Base-by-base conservation (phyloP, 139 green algal species). In the Deuterostichococcus epilithicus region DNA sequence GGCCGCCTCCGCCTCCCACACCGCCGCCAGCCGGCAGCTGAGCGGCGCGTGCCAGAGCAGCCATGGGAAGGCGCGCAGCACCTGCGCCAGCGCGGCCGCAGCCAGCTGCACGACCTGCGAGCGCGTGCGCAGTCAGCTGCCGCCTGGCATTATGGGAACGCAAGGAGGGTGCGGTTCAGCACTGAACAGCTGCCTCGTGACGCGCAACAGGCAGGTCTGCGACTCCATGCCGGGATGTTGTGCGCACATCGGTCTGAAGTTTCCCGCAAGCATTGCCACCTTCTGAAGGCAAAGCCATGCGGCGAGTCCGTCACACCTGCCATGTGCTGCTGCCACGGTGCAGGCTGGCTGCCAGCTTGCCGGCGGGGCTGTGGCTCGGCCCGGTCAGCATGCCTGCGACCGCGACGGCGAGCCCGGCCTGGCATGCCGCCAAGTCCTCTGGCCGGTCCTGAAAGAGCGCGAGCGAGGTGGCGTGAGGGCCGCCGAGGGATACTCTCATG, bases 171-270 rank as follows among this genome's bases (percentile, higher is more conserved):
- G 38, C 70, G 59, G 37, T 25, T 2, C 25, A 1, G 58, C 58
- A 67, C 20, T 65, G 52, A 65, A 26, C 58, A 6, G 58, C n/a
- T n/a, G 52, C 37, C 76, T 65, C 4, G 22, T 32, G 1, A 32
- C 34, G 44, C 83, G 77, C 77, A 86, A 69, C 4, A 63, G 76
- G 77, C 77, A 73, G 28, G 77, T 58, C 39, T 81, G 70, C 28
- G 18, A 35, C 22, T 68, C 65, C 73, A 83, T 47, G 26, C 78
- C 70, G 30, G 69, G 71, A 36, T 71, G 45, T 18, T 18, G 15
- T 60, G 45, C 45, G 18, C 45, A 60, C n/a, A n/a, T n/a, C n/a
- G n/a, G n/a, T n/a, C n/a, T n/a, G n/a, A n/a, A n/a, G n/a, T n/a
- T n/a, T n/a, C n/a, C n/a, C n/a, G n/a, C n/a, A n/a, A n/a, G n/a